phyloP scores from a whole-genome alignment of 2,329 filamentous ascomycete species.

The Westerdykella ornata region DNA sequence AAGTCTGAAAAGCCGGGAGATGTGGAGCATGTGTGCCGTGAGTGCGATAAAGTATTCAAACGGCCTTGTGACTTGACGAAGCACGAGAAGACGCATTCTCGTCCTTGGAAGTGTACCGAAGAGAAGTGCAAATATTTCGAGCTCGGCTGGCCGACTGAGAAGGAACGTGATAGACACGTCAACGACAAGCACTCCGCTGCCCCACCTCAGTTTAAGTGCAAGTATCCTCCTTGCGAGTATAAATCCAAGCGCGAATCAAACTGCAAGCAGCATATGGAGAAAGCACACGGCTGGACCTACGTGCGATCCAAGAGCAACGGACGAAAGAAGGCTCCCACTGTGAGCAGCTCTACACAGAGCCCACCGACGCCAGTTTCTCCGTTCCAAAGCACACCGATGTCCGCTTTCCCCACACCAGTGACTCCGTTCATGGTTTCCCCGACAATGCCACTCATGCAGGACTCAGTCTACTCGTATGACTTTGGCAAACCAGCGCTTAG shows the following conservation, averaged over 20 bases:
- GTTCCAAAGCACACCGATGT: slow-evolving; percentile 33
- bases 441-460: slow-evolving; percentile 33
- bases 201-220: slow-evolving; percentile 76
- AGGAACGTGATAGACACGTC: slow-evolving; percentile 90
- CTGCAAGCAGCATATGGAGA: slow-evolving; percentile 99
- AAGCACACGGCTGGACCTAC: slow-evolving; percentile 86
- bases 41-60: slow-evolving; percentile 86
- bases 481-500: slow-evolving; percentile 31
- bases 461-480: slow-evolving; percentile 24
- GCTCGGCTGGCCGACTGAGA: slow-evolving; percentile 92
- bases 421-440: slow-evolving; percentile 40
- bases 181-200: slow-evolving; percentile 89
- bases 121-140: slow-evolving; percentile 81
- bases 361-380: slow-evolving; percentile 33
- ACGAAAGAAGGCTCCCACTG: slow-evolving; percentile 29
- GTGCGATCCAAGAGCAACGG: slow-evolving; percentile 88
- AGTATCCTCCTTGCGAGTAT: slow-evolving; percentile 79
- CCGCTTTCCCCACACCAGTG: slow-evolving; percentile 31
- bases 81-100: slow-evolving; percentile 95
- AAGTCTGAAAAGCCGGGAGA: slow-evolving; percentile 85
- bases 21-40: slow-evolving; percentile 70
- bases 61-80: slow-evolving; percentile 96
- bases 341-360: slow-evolving; percentile 20
- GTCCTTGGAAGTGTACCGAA: slow-evolving; percentile 88
- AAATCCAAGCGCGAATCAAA: slow-evolving; percentile 94